These are phyloP conservation scores for Fusarium sp. DNA, from an alignment of 2,329 filamentous ascomycete species.

Conservation along the genomic window DNA sequence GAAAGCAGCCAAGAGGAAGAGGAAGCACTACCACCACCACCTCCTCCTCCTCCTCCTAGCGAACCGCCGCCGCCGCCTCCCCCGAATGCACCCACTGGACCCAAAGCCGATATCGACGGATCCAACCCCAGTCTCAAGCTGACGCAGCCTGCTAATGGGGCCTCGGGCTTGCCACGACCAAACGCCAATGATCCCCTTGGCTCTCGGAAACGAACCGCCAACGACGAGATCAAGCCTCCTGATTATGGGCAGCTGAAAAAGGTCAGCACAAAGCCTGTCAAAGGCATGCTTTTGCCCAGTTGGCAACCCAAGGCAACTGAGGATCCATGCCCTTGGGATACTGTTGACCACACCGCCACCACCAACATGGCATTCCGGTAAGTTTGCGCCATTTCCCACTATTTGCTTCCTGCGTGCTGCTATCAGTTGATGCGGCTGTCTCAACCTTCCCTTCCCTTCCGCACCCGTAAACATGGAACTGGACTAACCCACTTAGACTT, in stretches of 20 bases:
- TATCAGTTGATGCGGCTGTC: neutral
- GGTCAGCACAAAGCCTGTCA: slow-evolving; percentile 59
- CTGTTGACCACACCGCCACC: slow-evolving; percentile 64
- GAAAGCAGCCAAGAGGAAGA: slow-evolving; percentile 48
- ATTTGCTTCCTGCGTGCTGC: neutral
- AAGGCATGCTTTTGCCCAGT: slow-evolving; percentile 61
- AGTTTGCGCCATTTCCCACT: slow-evolving; percentile 39
- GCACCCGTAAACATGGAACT: neutral
- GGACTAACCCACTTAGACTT: slow-evolving; percentile 62
- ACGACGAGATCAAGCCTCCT: slow-evolving; percentile 73
- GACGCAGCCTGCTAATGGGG: slow-evolving; percentile 5
- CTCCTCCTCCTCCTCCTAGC: slow-evolving; percentile 29
- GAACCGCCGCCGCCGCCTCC: slow-evolving; percentile 33
- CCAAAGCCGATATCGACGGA: slow-evolving; percentile 39
- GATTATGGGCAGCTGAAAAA: slow-evolving; percentile 65
- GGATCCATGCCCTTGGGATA: slow-evolving; percentile 71
- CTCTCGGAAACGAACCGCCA: slow-evolving; percentile 78
- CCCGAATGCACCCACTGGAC: slow-evolving; percentile 40
- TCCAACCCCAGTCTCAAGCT: neutral
- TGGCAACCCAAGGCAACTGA: slow-evolving; percentile 62
- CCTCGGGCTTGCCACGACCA: slow-evolving; percentile 4
- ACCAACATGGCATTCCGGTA: slow-evolving; percentile 67
- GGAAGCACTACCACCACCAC: slow-evolving; percentile 29
- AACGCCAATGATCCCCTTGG: slow-evolving; percentile 62
- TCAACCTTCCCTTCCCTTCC: too few species aligned